These are phyloP conservation scores for Liriodendron chinense DNA, from an alignment of 164 flowering plant genomes.

Conservation along the genomic window DNA sequence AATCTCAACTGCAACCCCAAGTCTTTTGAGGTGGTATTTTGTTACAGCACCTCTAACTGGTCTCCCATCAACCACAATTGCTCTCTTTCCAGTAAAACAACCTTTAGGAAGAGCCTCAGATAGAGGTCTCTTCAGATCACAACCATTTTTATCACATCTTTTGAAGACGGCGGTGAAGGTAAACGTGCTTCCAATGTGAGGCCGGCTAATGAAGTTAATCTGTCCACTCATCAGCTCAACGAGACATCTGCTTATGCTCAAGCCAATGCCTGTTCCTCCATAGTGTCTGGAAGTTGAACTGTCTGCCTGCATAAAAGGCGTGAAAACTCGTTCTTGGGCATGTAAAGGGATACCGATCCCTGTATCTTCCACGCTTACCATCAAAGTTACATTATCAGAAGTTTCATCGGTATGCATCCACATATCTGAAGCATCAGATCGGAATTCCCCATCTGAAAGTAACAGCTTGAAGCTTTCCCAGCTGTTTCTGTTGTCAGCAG, in stretches of 20 bases:
- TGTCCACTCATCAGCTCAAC: slow-evolving; percentile 92
- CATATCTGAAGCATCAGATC: slow-evolving; percentile 28
- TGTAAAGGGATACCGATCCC: slow-evolving; percentile 80
- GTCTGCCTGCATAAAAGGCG: slow-evolving; percentile 95
- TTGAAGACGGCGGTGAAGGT: slow-evolving; percentile 65
- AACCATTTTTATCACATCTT: slow-evolving; percentile 38
- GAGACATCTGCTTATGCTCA: slow-evolving; percentile 88
- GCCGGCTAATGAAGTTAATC: slow-evolving; percentile 72
- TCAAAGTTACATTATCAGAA: slow-evolving; percentile 48
- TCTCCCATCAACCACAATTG: slow-evolving; percentile 71
- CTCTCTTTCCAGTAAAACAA: slow-evolving; percentile 61
- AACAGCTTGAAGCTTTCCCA: slow-evolving; percentile 61
- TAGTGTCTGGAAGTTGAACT: slow-evolving; percentile 87
- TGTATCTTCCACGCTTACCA: slow-evolving; percentile 84
- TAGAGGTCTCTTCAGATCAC: slow-evolving; percentile 36
- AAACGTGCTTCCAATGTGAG: slow-evolving; percentile 85
- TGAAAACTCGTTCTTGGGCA: slow-evolving; percentile 79
- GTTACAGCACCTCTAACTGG: slow-evolving; percentile 90
- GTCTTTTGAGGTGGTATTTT: slow-evolving; percentile 75
- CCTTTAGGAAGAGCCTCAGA: slow-evolving; percentile 47
- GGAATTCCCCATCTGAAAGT: slow-evolving; percentile 37
- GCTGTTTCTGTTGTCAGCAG: slow-evolving; percentile 63
- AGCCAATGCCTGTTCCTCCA: slow-evolving; percentile 94
- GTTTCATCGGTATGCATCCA: slow-evolving; percentile 20
- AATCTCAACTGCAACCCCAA: slow-evolving; percentile 64